phyloP scores from a whole-genome alignment of 345 rosid species.

The Murraya paniculata region DNA sequence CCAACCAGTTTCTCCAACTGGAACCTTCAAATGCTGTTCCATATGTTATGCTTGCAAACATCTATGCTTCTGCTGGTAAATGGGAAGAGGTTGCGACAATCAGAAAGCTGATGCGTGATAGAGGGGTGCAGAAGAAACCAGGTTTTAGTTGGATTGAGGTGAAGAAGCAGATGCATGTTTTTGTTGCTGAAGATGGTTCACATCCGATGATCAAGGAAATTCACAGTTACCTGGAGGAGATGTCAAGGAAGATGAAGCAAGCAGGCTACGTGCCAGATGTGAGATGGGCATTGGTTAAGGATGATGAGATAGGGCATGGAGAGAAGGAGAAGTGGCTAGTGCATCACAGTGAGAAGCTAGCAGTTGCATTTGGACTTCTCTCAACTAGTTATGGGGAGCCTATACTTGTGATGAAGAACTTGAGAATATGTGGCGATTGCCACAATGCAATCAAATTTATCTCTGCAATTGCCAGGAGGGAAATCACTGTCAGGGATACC shows the following conservation, averaged over 20 bases:
- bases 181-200: constrained; percentile 81
- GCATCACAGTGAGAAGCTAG: constrained; percentile 89
- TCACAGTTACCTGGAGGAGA: constrained; percentile 54
- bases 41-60: constrained; percentile 82
- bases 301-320: constrained; percentile 43
- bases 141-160: constrained; percentile 95
- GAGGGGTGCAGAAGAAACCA: constrained; percentile 77
- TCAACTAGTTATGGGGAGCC: constrained; percentile 64
- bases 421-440: constrained; percentile 90
- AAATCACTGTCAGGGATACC: constrained; percentile 70
- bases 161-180: constrained; percentile 57
- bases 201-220: constrained; percentile 75
- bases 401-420: constrained; percentile 69
- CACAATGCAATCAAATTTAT: constrained; percentile 79
- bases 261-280: constrained; percentile 76
- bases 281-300: constrained; percentile 68
- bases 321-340: constrained; percentile 63
- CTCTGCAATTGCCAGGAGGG: constrained; percentile 54
- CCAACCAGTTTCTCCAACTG: constrained; percentile 52
- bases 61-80: constrained; percentile 56
- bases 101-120: constrained; percentile 72
- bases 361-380: constrained; percentile 80
- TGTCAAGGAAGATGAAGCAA: constrained; percentile 57
- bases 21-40: constrained; percentile 79
- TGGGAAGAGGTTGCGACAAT: constrained; percentile 70